Evolutionary conservation across 352 stramenopile species (phyloP).

Genomic region (Halophytophthora batemanensis): DNA sequence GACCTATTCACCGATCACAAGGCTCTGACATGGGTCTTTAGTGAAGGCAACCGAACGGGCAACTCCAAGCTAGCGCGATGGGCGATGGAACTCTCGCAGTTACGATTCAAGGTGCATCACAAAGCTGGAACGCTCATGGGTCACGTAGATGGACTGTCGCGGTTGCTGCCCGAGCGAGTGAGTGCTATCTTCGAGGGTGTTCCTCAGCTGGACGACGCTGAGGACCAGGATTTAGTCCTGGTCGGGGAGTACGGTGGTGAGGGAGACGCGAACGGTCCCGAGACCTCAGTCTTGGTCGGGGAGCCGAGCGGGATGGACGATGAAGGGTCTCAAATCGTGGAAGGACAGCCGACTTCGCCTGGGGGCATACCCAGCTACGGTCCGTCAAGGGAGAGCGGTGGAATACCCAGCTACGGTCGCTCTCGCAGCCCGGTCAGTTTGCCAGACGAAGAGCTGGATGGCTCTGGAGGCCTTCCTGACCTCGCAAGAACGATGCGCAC

Average conservation of each 20-base stretch:
- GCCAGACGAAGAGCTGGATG: background rate
- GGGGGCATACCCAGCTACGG: background rate
- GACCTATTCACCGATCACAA: constrained; percentile 2
- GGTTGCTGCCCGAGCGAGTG: background rate
- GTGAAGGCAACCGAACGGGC: background rate
- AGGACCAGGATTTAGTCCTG: background rate
- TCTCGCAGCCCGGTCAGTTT: background rate
- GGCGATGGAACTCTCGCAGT: constrained; percentile 3
- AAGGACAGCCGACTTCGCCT: background rate
- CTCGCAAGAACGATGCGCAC: no score
- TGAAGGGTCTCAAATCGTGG: no score
- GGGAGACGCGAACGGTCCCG: no score
- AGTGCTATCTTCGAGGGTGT: background rate
- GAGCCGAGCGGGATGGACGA: no score
- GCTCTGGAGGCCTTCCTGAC: no score
- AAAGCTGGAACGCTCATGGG: constrained; percentile 3
- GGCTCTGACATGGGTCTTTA: constrained; percentile 2
- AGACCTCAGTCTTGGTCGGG: no score
- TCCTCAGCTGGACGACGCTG: constrained; percentile 1
- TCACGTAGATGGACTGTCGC: constrained; percentile 5
- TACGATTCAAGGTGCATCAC: constrained; percentile 8
- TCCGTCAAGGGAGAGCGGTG: background rate
- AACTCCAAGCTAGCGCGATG: constrained; percentile 9
- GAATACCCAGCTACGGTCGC: background rate
- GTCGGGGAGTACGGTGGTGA: background rate